Conservation (phyloP, 2,329 filamentous ascomycete genomes). For the Lasiodiplodia gonubiensis region DNA sequence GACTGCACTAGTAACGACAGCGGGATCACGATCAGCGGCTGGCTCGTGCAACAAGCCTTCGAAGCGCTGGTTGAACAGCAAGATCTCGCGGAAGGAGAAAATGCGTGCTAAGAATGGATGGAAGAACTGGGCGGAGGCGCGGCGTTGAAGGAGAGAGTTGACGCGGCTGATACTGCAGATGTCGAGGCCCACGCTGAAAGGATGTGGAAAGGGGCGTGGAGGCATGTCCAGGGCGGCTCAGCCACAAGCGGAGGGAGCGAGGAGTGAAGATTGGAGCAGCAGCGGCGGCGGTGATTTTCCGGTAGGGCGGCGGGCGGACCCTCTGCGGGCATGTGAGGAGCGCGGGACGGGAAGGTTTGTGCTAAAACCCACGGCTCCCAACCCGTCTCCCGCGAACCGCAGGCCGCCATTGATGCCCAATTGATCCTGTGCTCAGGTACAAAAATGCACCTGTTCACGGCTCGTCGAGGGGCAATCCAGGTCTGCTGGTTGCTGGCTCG, state of each 20-base stretch:
- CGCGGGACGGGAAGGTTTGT: neutral
- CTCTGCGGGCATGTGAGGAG: too few species aligned
- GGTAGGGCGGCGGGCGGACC: neutral
- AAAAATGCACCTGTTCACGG: neutral
- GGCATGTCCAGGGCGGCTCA: conserved; percentile 43
- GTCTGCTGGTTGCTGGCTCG: neutral
- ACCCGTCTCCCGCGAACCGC: neutral
- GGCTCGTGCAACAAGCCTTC: neutral
- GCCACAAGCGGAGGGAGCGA: neutral
- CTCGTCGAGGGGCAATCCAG: neutral
- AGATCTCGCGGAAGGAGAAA: conserved; percentile 24
- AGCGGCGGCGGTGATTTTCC: conserved; percentile 5
- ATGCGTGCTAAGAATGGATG: conserved; percentile 2
- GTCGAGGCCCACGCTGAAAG: conserved; percentile 76
- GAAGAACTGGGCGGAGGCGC: neutral
- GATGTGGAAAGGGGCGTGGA: conserved; percentile 64
- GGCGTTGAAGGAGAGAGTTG: conserved; percentile 46
- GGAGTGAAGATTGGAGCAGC: neutral
- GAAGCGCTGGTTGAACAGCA: conserved; percentile 12
- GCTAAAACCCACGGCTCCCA: neutral
- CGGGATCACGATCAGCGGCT: neutral
- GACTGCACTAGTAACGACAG: neutral
- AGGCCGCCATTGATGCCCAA: conserved; percentile 3
- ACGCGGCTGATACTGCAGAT: conserved; percentile 75
- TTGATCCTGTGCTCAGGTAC: neutral